Base-by-base conservation (phyloP, 352 stramenopile genomes). In the Phytophthora idaei region DNA sequence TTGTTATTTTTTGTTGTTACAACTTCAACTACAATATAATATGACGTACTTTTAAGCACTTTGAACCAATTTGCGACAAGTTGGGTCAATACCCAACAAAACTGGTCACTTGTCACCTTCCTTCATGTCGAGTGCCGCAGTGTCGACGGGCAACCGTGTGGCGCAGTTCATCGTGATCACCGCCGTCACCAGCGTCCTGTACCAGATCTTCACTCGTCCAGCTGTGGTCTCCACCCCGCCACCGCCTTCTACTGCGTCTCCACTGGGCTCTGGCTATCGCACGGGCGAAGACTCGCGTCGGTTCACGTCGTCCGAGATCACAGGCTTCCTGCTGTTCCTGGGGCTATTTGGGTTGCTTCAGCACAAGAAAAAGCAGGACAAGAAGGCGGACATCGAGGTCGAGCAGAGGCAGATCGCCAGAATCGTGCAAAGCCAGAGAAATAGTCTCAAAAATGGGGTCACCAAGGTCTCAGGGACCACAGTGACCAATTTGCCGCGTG, bases 321-420 rank as follows among this genome's bases (percentile, higher is more conserved):
- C 79, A 31, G 81, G 75, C 31, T 80, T 89, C 21, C 65, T 90
- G 61, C 69, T 84, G 49, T 89, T 81, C 31, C 49, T 89, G 28
- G 78, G 78, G 27, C 76, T 90, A 50, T 89, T 90, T 59, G 78
- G 79, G 1, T 61, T 90, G 42, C 78, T 90, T 46, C 77, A 78
- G 47, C 81, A 71, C 66, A 86, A 83, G 55, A 84, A 74, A 37
- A 74, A 78, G 27, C 64, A 72, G 49, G 56, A 67, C 10, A 71
- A 64, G n/a, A 67, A 76, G 37, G 27, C 49, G 0, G 27, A 61
- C 11, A 50, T 60, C 4, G 37, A 64, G n/a, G 53, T 51, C 0
- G 49, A 81, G 55, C 69, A 83, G 45, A 61, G 28, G 12, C 69
- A 67, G 17, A 57, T 53, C 39, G 70, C 17, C 58, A 75, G 37